Evolutionary conservation across 1,284 basidiomycete species (phyloP).

Genomic region (Cutaneotrichosporon sp.): DNA sequence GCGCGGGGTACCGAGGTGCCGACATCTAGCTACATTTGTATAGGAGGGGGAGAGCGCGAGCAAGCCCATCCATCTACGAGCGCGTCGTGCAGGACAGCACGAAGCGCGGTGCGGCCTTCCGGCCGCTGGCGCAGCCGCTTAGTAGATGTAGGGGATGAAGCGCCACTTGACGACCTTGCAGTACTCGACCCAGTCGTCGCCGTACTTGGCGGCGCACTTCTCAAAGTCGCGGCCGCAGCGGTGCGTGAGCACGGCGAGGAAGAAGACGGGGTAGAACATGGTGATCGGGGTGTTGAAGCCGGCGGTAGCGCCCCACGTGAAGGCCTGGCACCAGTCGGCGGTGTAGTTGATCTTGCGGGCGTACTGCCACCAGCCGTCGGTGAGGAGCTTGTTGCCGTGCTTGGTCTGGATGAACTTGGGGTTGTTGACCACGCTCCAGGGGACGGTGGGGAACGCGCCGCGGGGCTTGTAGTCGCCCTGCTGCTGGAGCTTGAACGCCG

Average conservation of each 20-base stretch:
- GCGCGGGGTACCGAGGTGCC: background rate
- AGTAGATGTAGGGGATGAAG: slow-evolving; percentile 72
- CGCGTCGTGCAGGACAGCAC: too few relatives aligned
- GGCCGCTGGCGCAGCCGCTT: slow-evolving; percentile 21
- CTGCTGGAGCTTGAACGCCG: slow-evolving; percentile 95
- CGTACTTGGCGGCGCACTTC: slow-evolving; percentile 89
- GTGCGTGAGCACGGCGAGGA: slow-evolving; percentile 84
- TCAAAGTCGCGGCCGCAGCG: slow-evolving; percentile 89
- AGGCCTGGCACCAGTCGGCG: slow-evolving; percentile 64
- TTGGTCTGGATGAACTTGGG: slow-evolving; percentile 91
- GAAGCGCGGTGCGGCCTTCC: too few relatives aligned
- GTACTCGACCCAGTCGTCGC: slow-evolving; percentile 91
- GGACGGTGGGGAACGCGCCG: slow-evolving; percentile 91
- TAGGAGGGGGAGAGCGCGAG: too few relatives aligned
- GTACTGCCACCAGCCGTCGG: slow-evolving; percentile 64
- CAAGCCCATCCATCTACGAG: too few relatives aligned
- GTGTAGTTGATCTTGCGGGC: slow-evolving; percentile 67
- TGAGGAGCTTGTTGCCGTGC: slow-evolving; percentile 67
- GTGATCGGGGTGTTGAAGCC: slow-evolving; percentile 84
- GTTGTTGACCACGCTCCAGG: slow-evolving; percentile 80
- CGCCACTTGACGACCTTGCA: slow-evolving; percentile 80
- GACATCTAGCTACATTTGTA: background rate
- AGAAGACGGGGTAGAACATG: slow-evolving; percentile 94
- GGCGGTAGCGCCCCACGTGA: slow-evolving; percentile 87
- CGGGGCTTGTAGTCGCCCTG: slow-evolving; percentile 84